These are phyloP conservation scores for Venturia asperata DNA, from an alignment of 2,329 filamentous ascomycete species.

Conservation along the genomic window DNA sequence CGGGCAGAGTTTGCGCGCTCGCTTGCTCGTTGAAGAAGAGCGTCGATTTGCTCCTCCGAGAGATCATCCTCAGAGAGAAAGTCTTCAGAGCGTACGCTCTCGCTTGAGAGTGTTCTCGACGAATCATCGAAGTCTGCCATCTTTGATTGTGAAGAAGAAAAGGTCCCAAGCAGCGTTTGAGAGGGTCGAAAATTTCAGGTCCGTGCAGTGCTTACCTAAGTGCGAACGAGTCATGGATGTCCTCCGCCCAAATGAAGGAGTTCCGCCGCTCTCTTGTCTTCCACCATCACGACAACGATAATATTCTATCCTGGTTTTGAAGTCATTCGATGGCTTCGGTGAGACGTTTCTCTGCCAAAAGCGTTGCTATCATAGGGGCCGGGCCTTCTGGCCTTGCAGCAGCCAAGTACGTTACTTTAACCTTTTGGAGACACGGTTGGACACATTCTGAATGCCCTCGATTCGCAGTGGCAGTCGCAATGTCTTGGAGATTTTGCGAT, in stretches of 20 bases:
- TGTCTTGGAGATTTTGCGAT: neutral
- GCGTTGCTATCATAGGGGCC: conserved; percentile 72
- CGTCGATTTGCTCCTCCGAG: conserved; percentile 16
- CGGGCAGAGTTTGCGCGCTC: conserved; percentile 12
- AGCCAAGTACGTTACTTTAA: conserved; percentile 50
- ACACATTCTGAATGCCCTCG: neutral
- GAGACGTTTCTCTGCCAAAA: conserved; percentile 42
- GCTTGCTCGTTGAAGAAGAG: conserved; percentile 15
- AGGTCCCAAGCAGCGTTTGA: neutral
- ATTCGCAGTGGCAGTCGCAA: neutral
- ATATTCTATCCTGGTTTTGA: neutral
- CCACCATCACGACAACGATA: neutral
- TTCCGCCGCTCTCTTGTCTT: neutral
- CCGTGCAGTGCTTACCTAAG: neutral
- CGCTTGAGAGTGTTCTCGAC: conserved; percentile 16
- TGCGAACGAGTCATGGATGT: conserved; percentile 5
- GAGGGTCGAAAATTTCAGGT: neutral
- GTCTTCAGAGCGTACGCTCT: conserved; percentile 17
- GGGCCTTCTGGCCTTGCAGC: conserved; percentile 72
- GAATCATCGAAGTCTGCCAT: conserved; percentile 16
- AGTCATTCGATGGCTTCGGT: conserved; percentile 32
- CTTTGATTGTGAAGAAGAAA: neutral
- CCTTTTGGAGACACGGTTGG: neutral
- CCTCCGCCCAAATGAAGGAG: too few species aligned
- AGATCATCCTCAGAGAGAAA: conserved; percentile 15